Evolutionary conservation across 371 early-diverging fungal genomes (phyloP).

Genomic region (Thermomucor indicae-seudaticae): DNA sequence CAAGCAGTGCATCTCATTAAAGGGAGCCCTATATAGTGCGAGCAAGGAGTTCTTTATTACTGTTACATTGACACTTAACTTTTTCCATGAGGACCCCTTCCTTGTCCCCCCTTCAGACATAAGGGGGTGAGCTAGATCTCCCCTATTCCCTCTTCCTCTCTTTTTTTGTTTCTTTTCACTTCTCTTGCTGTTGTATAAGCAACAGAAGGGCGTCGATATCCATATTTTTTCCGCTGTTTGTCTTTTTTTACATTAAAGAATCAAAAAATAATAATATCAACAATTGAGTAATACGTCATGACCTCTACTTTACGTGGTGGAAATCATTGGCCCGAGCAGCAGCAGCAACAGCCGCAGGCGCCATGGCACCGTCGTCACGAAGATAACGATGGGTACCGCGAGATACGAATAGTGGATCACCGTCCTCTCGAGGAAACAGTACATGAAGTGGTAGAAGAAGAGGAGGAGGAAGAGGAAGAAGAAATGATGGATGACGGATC

Average conservation of each 20-base stretch:
- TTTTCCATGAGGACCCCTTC: no score
- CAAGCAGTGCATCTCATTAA: no score
- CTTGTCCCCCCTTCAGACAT: no score
- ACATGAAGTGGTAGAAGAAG: constrained; percentile 25
- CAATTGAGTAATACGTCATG: constrained; percentile 7
- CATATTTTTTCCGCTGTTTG: constrained; percentile 1
- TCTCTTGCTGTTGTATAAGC: no score
- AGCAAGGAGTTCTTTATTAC: no score
- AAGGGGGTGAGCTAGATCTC: no score
- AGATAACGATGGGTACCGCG: constrained; percentile 7
- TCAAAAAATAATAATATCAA: no score
- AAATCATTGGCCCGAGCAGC: constrained; percentile 3
- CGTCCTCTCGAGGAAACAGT: not conserved
- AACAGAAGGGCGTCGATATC: no score
- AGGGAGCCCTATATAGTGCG: no score
- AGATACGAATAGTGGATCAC: constrained; percentile 3
- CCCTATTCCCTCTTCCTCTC: no score
- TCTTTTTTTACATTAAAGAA: not conserved
- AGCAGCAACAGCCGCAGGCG: not conserved
- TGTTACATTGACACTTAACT: no score
- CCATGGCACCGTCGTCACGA: not conserved
- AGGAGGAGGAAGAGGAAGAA: constrained; percentile 54
- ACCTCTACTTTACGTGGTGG: constrained; percentile 4
- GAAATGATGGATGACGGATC: constrained; percentile 30
- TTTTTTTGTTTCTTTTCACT: no score